phyloP scores from a whole-genome alignment of 805 yeast genomes.

The Kodamaea lidongshanica region DNA sequence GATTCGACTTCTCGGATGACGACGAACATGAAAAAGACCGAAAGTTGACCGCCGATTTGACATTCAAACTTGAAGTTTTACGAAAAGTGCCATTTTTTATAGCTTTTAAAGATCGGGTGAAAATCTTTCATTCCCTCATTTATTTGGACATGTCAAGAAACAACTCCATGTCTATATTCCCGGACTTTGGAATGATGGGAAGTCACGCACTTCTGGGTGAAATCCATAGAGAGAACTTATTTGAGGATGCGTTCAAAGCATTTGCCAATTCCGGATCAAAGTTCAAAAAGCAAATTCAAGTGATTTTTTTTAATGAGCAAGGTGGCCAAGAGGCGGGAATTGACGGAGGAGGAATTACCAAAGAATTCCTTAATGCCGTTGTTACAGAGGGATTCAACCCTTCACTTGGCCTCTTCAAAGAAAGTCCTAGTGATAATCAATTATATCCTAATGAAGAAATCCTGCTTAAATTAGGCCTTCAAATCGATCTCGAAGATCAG shows the following conservation, averaged over 20 bases:
- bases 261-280: slow-evolving; percentile 47
- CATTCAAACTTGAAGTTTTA: slow-evolving; percentile 44
- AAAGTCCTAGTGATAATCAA: slow-evolving; percentile 43
- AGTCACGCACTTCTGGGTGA: slow-evolving; percentile 41
- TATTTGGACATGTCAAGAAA: slow-evolving; percentile 54
- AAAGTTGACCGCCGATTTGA: slow-evolving; percentile 1
- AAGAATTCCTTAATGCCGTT: slow-evolving; percentile 76
- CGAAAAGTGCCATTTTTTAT: slow-evolving; percentile 72
- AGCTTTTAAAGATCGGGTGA: slow-evolving; percentile 68
- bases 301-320: slow-evolving; percentile 61
- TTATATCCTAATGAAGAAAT: slow-evolving; percentile 69
- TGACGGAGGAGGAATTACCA: slow-evolving; percentile 96
- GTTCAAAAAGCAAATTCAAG: slow-evolving; percentile 55
- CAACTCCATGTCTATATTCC: no score
- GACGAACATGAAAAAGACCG: slow-evolving; percentile 7
- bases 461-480: slow-evolving; percentile 25
- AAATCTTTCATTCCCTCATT: slow-evolving; percentile 60
- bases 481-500: slow-evolving; percentile 26
- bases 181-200: no score
- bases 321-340: slow-evolving; percentile 81
- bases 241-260: slow-evolving; percentile 66
- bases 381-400: slow-evolving; percentile 61
- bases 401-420: slow-evolving; percentile 29
- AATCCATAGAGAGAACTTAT: slow-evolving; percentile 61
- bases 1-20: slow-evolving; percentile 12